These are phyloP conservation scores for Tarenaya hassleriana DNA, from an alignment of 345 rosid species.

Conservation along the genomic window DNA sequence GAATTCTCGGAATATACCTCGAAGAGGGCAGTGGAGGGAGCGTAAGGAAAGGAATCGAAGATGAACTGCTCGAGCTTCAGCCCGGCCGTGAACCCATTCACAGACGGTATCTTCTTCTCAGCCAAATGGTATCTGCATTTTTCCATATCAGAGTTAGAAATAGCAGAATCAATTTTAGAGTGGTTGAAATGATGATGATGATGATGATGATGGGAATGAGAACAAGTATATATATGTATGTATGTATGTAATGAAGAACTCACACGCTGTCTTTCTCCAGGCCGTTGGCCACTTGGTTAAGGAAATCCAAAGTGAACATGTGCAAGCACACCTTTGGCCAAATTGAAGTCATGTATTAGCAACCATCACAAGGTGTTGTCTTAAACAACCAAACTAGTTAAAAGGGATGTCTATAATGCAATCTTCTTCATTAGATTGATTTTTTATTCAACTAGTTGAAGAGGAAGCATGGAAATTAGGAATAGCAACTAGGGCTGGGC, in stretches of 20 bases:
- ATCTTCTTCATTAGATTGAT: too few species aligned
- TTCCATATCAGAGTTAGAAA: too few species aligned
- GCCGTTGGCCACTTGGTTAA: slow-evolving; percentile 88
- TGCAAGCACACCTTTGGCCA: slow-evolving; percentile 71
- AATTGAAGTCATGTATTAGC: too few species aligned
- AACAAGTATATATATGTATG: too few species aligned
- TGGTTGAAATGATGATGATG: too few species aligned
- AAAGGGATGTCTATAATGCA: too few species aligned
- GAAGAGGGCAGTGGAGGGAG: slow-evolving; percentile 93
- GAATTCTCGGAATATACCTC: slow-evolving; percentile 47
- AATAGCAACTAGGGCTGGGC: too few species aligned
- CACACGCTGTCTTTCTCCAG: slow-evolving; percentile 92
- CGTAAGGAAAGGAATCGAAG: slow-evolving; percentile 95
- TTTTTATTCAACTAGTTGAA: too few species aligned
- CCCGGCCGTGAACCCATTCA: slow-evolving; percentile 74
- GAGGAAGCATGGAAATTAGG: too few species aligned
- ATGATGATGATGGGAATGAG: too few species aligned
- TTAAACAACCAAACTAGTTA: background rate
- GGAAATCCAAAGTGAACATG: slow-evolving; percentile 95
- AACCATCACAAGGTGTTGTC: too few species aligned
- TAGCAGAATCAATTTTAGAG: too few species aligned
- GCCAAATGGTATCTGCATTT: slow-evolving; percentile 83
- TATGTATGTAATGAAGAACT: slow-evolving; percentile 28
- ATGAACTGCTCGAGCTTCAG: slow-evolving; percentile 85
- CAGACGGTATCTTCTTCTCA: slow-evolving; percentile 89